Evolutionary conservation across 139 green algal species (phyloP).

Genomic region (Micractinium conductrix): DNA sequence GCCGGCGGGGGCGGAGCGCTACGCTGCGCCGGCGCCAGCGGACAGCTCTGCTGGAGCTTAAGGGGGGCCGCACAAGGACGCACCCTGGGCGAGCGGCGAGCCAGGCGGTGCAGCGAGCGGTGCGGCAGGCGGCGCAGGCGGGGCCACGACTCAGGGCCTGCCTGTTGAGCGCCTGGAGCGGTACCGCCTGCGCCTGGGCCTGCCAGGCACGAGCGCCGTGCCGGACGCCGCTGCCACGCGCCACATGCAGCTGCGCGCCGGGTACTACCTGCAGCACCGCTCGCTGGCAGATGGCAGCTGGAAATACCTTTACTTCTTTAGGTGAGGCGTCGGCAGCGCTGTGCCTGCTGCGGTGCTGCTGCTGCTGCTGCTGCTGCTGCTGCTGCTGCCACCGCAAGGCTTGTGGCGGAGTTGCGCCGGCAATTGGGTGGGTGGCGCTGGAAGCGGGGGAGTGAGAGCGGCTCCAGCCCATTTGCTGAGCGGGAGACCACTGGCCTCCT

Average conservation of each 20-base stretch:
- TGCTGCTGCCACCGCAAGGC: no score
- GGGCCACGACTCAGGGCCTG: not conserved
- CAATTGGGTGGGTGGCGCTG: no score
- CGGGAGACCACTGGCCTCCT: no score
- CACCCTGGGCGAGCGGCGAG: not conserved
- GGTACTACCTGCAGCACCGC: constrained; percentile 13
- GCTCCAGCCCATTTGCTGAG: no score
- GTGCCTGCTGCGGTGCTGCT: no score
- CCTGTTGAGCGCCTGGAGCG: not conserved
- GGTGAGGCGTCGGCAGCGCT: no score
- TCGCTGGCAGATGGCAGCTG: not conserved
- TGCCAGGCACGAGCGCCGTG: not conserved
- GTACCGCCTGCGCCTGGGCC: constrained; percentile 19
- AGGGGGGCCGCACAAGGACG: not conserved
- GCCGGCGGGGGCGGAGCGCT: constrained; percentile 7
- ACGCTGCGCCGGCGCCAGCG: not conserved
- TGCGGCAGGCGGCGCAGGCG: not conserved
- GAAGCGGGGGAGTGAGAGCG: no score
- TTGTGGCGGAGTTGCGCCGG: no score
- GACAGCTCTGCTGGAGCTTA: no score
- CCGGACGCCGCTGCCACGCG: not conserved
- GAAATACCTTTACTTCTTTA: constrained; percentile 13
- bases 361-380: no score
- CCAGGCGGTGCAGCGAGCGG: not conserved
- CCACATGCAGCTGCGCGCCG: not conserved